Evolutionary conservation across 1,284 basidiomycete species (phyloP), one percentile per base, ranked within the genome.

Genomic region (Schizopora paradoxa): DNA sequence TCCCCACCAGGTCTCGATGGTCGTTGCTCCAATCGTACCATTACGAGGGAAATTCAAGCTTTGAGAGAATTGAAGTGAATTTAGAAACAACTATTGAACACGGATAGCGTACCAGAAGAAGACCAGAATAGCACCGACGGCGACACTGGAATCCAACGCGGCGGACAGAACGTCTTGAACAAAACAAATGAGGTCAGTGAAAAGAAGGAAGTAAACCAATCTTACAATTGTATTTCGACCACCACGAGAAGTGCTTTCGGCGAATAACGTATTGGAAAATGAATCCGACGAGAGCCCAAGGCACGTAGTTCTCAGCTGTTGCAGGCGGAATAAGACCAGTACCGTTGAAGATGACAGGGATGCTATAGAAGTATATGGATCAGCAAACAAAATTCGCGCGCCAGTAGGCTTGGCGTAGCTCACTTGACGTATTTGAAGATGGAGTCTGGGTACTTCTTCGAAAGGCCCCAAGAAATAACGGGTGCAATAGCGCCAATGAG

Each of bases 121-220:
- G 8, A 74, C 66, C 4, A 75, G 47, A 8, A 74, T 54, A 2
- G 67, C 64, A 4, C 65, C 64, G 26, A 72, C 56, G 0, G 73
- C 73, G 2, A 73, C 65, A 16, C 74, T 73, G 5, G 66, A 65
- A 50, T 76, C 74, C 14, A 76, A 58, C 7, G 73, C 73, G n/a
- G 73, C 74, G 2, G 73, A 76, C 4, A 75, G 49, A 8, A 76
- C 71, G 58, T 76, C 73, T 76, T 49, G 16, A n/a, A n/a, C n/a
- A n/a, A n/a, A n/a, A n/a, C n/a, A n/a, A n/a, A n/a, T n/a, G n/a
- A n/a, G n/a, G n/a, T n/a, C n/a, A n/a, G n/a, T n/a, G n/a, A n/a
- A n/a, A n/a, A 19, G 34, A 16, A 36, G 14, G 21, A 16, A 11
- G 51, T 33, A 31, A 53, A 49, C 35, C 18, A 13, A 7, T 33